Base-by-base conservation (phyloP, 371 early-diverging fungal species). In the Rhizomucor pusillus region DNA sequence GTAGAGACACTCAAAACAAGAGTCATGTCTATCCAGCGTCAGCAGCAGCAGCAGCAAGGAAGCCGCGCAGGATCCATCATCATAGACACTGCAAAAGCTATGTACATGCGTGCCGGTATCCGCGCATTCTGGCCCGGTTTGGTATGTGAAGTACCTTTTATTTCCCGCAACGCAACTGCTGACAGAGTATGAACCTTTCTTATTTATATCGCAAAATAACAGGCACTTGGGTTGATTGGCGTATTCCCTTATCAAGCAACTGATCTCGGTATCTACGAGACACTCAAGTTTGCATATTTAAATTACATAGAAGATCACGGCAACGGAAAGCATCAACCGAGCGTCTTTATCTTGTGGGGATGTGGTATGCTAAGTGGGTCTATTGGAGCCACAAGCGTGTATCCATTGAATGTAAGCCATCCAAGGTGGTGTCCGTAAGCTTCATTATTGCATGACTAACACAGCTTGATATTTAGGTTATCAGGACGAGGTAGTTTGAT, bases 191-290 rank as follows among this genome's bases (percentile, higher is more conserved):
- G 20, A 50, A 29, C 14, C 16, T 20, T 34, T 41, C 20, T 20
- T 50, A 9, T 47, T 54, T 18, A 34, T 36, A 13, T 41, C 46
- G 23, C 16, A 43, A 5, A 5, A 43, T 40, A n/a, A 44, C 50
- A 69, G 69, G 64, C 87, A 71, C 22, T 79, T 73, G 50, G 74
- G 7, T 57, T 90, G 16, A 60, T 87, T 0, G 90, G 89, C 34
- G 87, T 91, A 23, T 87, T 91, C 41, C 91, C 91, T 7, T 91
- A 88, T 69, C 87, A 88, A 29, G 89, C 88, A 5, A 79, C 88
- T 61, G 90, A 90, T 61, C 66, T 91, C 43, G 80, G 81, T 53
- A 63, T 91, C 72, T 77, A 70, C 44, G 91, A 91, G 60, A 86
- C 88, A 5, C 73, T 90, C 22, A 90, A 90, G 57, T 54, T 73